A percentile compares a stretch with the other conserved stretches of the same genome.
phyloP scores from a whole-genome alignment of 164 flowering plant genomes.

The Vitis amurensis region DNA sequence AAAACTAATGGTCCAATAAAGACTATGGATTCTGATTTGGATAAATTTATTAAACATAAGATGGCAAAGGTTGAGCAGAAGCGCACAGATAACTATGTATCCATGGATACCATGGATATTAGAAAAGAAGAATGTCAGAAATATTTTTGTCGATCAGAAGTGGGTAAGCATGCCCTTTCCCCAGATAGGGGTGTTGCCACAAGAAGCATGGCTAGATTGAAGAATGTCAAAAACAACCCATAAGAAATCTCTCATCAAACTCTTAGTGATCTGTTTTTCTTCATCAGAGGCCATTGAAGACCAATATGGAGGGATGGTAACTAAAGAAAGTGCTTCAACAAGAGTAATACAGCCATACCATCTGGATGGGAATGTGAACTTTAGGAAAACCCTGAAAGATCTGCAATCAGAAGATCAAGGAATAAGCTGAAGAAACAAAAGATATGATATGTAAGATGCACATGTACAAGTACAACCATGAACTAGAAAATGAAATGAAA shows the following conservation, averaged over 20 bases:
- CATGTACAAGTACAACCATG: too few species aligned
- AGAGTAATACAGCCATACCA: too few species aligned
- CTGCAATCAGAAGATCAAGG: too few species aligned
- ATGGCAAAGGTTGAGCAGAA: not conserved
- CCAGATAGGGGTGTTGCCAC: conserved; percentile 10
- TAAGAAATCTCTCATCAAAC: not conserved
- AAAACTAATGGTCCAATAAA: not conserved
- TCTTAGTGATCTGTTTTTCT: too few species aligned
- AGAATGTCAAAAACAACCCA: not conserved
- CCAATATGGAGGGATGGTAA: too few species aligned
- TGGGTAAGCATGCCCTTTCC: not conserved
- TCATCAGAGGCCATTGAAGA: too few species aligned
- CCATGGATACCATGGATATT: not conserved
- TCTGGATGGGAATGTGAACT: too few species aligned
- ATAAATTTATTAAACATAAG: not conserved
- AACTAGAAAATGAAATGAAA: too few species aligned
- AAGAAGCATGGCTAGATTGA: conserved; percentile 23
- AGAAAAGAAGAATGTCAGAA: not conserved
- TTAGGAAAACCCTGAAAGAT: too few species aligned
- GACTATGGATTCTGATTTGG: not conserved
- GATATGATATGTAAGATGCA: too few species aligned
- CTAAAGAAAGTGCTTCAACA: too few species aligned
- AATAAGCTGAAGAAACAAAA: too few species aligned
- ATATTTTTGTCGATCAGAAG: not conserved
- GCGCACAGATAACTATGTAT: not conserved